phyloP scores from a whole-genome alignment of 495 filamentous ascomycete species.

The Usnea hakonensis region DNA sequence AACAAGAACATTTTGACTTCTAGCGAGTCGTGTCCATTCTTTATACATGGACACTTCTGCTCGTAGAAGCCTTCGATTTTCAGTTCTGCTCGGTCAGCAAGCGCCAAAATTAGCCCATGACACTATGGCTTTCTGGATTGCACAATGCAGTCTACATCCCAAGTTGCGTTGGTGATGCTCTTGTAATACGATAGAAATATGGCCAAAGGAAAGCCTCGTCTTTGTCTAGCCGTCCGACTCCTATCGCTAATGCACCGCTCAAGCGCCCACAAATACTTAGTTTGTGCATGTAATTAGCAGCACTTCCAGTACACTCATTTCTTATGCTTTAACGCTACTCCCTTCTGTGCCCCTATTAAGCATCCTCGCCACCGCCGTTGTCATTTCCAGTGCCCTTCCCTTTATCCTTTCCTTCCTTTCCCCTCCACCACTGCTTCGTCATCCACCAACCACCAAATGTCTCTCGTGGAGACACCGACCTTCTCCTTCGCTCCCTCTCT shows the following conservation, averaged over 20 bases:
- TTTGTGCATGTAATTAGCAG: background rate
- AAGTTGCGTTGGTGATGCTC: background rate
- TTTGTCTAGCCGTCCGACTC: background rate
- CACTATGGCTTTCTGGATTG: background rate
- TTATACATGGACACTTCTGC: background rate
- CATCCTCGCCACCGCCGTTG: background rate
- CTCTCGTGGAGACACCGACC: slow-evolving; percentile 19
- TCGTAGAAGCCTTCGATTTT: background rate
- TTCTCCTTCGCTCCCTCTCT: slow-evolving; percentile 8
- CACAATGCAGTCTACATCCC: background rate
- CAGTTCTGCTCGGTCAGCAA: no score
- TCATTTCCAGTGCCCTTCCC: slow-evolving; percentile 1
- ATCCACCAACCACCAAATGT: slow-evolving; percentile 34
- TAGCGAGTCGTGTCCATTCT: background rate
- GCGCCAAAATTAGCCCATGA: background rate
- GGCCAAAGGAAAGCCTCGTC: background rate
- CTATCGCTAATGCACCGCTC: background rate
- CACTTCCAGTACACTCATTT: background rate
- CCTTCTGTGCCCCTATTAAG: background rate
- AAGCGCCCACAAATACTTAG: background rate
- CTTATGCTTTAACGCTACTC: slow-evolving; percentile 17
- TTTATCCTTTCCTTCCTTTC: slow-evolving; percentile 10
- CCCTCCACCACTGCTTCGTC: slow-evolving; percentile 31
- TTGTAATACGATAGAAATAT: background rate
- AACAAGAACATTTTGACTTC: background rate